Evolutionary conservation across 257 asterid genomes (phyloP).

Genomic region (Solanum corneliomulleri): DNA sequence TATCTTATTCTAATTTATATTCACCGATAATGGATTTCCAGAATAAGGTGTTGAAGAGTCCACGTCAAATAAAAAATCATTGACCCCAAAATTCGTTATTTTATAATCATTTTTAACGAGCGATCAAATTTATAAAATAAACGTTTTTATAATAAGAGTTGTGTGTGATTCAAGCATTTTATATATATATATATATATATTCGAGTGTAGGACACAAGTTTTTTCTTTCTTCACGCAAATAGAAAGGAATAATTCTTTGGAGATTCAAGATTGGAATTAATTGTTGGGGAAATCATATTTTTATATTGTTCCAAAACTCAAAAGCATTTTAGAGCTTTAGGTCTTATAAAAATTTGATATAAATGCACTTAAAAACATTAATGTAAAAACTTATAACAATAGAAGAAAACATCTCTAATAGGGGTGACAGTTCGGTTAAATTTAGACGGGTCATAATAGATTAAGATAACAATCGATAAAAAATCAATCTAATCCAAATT

Average conservation of each 20-base stretch:
- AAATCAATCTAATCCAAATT: too few species aligned
- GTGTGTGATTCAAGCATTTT: not conserved
- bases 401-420: too few species aligned
- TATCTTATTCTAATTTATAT: too few species aligned
- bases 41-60: too few species aligned
- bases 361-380: not conserved
- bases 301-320: not conserved
- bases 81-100: too few species aligned
- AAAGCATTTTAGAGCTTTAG: not conserved
- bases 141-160: not conserved
- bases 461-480: too few species aligned
- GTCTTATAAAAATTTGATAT: not conserved
- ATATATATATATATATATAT: too few species aligned
- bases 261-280: not conserved
- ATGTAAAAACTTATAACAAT: too few species aligned
- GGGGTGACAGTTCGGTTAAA: too few species aligned
- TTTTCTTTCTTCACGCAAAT: not conserved
- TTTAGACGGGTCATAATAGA: too few species aligned
- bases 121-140: not conserved
- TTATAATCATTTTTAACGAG: too few species aligned
- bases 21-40: not conserved
- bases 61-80: not conserved
- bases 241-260: not conserved
- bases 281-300: not conserved
- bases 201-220: not conserved